These are phyloP conservation scores for Candida methanosorbosa DNA, from an alignment of 805 yeast species.

Conservation along the genomic window DNA sequence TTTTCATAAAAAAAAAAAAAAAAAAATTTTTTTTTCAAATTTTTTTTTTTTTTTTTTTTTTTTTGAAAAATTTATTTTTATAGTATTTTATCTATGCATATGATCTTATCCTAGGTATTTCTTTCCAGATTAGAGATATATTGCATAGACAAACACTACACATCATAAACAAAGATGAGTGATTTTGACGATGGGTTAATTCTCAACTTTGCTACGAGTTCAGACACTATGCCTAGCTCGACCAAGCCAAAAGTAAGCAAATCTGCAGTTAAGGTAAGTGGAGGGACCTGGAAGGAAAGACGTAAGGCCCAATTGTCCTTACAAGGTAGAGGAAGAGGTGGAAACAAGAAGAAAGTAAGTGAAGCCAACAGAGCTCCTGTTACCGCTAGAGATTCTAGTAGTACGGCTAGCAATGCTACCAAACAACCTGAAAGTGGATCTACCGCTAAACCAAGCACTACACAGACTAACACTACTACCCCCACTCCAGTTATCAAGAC, in stretches of 20 bases:
- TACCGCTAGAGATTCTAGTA: not conserved
- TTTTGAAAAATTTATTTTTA: not conserved
- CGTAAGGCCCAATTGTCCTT: conserved; percentile 47
- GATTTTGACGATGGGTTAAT: conserved; percentile 59
- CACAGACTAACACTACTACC: not conserved
- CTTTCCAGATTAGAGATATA: too few species aligned
- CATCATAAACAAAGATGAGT: conserved; percentile 4
- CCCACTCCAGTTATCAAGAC: conserved; percentile 5
- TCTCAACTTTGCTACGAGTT: conserved; percentile 54
- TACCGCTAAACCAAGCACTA: not conserved
- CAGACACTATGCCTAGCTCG: conserved; percentile 14
- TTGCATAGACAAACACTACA: too few species aligned
- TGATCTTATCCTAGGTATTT: too few species aligned
- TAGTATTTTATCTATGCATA: not conserved
- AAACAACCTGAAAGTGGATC: conserved; percentile 13
- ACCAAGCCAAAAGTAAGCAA: conserved; percentile 10
- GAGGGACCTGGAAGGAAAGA: conserved; percentile 81
- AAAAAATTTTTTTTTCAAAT: not conserved
- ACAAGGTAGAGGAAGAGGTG: conserved; percentile 32
- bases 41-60: not conserved
- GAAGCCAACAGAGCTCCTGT: conserved; percentile 7
- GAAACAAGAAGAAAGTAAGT: not conserved
- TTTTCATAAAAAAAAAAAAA: not conserved
- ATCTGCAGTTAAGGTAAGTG: conserved; percentile 36
- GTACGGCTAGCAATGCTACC: conserved; percentile 7